Conservation (phyloP, 495 filamentous ascomycete species). For the Penicillium alfredii region DNA sequence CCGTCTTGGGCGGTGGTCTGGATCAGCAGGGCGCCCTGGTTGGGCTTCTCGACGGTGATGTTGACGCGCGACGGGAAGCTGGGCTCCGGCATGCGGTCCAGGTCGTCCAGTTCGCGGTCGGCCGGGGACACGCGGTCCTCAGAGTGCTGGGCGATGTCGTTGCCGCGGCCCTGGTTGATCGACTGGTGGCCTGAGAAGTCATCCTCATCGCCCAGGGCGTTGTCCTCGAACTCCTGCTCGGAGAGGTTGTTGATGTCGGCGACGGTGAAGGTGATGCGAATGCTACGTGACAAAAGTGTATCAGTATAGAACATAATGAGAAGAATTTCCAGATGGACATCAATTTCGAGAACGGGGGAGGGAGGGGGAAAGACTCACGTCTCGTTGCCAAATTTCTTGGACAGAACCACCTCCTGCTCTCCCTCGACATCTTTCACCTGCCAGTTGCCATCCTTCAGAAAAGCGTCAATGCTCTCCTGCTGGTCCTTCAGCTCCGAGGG, state of each 20-base stretch:
- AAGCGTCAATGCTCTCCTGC: conserved; percentile 70
- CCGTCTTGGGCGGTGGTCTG: conserved; percentile 86
- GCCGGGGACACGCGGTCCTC: conserved; percentile 54
- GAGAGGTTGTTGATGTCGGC: conserved; percentile 76
- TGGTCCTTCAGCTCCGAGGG: conserved; percentile 41
- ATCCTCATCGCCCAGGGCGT: conserved; percentile 44
- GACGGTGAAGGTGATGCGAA: conserved; percentile 89
- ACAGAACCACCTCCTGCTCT: conserved; percentile 79
- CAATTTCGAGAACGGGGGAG: background rate
- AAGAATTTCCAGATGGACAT: too few species aligned
- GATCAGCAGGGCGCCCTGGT: conserved; percentile 74
- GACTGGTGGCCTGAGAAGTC: conserved; percentile 49
- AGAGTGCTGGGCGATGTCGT: conserved; percentile 48
- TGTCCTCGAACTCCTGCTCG: conserved; percentile 48
- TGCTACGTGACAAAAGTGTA: conserved; percentile 43
- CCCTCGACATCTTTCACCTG: conserved; percentile 69
- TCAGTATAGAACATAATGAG: conserved; percentile 13
- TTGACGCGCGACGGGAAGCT: conserved; percentile 78
- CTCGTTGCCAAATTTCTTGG: conserved; percentile 80
- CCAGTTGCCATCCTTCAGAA: conserved; percentile 67
- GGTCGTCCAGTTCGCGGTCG: conserved; percentile 50
- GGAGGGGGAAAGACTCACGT: conserved; percentile 45
- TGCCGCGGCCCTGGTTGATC: conserved; percentile 45
- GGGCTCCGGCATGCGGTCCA: conserved; percentile 49
- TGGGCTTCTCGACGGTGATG: conserved; percentile 78